Conservation (phyloP, 2,329 filamentous ascomycete species). For the Arthrobotrys sinensis region DNA sequence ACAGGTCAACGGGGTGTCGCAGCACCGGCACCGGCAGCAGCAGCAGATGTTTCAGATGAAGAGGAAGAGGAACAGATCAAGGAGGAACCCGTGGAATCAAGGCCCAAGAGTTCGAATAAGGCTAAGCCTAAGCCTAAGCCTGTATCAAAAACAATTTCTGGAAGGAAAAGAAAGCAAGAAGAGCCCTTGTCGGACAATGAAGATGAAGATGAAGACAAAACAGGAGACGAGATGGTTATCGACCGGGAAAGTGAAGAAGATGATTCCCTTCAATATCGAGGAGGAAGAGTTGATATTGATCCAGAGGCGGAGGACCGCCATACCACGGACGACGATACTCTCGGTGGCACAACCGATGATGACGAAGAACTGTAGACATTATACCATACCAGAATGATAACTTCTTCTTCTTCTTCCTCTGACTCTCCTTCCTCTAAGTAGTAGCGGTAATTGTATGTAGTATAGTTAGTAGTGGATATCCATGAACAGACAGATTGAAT, state of each 20-base stretch:
- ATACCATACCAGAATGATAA: too few species aligned
- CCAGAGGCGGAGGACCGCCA: slow-evolving; percentile 38
- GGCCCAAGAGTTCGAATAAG: neutral
- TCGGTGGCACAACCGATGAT: slow-evolving; percentile 35
- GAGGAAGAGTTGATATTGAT: neutral
- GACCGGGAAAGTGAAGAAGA: slow-evolving; percentile 6
- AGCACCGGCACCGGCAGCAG: neutral
- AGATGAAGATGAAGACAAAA: slow-evolving; percentile 6
- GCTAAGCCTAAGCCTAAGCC: neutral
- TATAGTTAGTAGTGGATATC: too few species aligned
- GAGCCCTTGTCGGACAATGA: neutral
- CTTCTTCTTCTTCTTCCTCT: neutral
- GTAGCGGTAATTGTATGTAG: too few species aligned
- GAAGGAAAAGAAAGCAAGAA: slow-evolving; percentile 48
- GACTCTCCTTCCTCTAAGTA: too few species aligned
- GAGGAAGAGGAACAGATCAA: neutral
- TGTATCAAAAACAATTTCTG: slow-evolving; percentile 14
- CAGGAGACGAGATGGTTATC: slow-evolving; percentile 6
- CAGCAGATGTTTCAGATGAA: slow-evolving; percentile 1
- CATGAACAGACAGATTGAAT: too few species aligned
- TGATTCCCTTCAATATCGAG: slow-evolving; percentile 3
- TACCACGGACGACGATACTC: slow-evolving; percentile 46
- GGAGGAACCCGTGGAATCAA: slow-evolving; percentile 2
- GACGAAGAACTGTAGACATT: slow-evolving; percentile 38
- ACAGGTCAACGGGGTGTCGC: slow-evolving; percentile 16